phyloP scores from a whole-genome alignment of 2,329 filamentous ascomycete species.

The Diaporthe amygdali region DNA sequence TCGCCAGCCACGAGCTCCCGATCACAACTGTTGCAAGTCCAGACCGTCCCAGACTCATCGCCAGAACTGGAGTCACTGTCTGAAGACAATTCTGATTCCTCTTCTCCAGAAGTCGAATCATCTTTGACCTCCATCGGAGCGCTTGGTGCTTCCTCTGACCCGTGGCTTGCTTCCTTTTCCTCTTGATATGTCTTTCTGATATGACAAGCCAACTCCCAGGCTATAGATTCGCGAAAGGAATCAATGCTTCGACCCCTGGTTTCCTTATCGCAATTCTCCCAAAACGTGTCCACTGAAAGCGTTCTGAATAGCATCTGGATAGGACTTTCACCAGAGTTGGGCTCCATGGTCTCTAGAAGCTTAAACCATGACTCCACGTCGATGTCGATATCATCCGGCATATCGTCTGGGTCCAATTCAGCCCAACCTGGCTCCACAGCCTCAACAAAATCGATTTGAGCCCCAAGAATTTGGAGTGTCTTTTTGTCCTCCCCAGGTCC shows the following conservation, averaged over 20 bases:
- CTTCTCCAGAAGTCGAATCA: neutral
- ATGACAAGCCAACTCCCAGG: neutral
- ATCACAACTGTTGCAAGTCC: neutral
- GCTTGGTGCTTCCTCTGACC: neutral
- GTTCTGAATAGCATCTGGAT: conserved; percentile 17
- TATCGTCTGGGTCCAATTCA: neutral
- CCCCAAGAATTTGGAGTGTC: neutral
- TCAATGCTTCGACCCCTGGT: neutral
- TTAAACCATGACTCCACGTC: conserved; percentile 11
- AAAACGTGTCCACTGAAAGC: neutral
- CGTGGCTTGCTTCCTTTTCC: neutral
- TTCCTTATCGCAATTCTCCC: neutral
- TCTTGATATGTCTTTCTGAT: neutral
- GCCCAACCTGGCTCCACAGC: conserved; percentile 3
- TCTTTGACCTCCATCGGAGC: neutral
- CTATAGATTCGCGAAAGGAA: neutral
- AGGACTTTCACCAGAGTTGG: neutral
- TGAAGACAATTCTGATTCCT: neutral
- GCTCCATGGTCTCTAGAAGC: neutral
- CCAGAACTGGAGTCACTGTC: neutral
- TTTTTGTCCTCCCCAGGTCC: neutral
- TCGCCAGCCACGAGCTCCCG: neutral
- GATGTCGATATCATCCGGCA: conserved; percentile 5
- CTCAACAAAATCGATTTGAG: conserved; percentile 3
- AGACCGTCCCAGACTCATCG: neutral